A percentile compares a stretch with the other conserved stretches of the same genome.
phyloP scores from a whole-genome alignment of 768 basidiomycete genomes.

The Amanita exitialis region DNA sequence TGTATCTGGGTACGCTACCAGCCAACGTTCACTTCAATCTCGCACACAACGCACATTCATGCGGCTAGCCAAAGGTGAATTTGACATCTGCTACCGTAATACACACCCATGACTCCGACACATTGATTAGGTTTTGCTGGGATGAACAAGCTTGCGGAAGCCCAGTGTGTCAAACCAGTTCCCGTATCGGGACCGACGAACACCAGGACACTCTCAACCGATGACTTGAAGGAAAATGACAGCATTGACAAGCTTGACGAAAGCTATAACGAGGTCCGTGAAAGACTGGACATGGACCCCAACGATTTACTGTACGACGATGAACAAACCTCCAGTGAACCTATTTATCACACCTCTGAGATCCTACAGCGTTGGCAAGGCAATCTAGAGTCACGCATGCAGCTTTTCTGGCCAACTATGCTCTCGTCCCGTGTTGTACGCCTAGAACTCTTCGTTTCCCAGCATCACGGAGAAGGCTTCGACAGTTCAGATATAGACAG shows the following conservation, averaged over 20 bases:
- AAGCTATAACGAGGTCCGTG: slow-evolving; percentile 29
- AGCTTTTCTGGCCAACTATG: slow-evolving; percentile 73
- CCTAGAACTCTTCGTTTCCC: slow-evolving; percentile 47
- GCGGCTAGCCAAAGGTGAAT: slow-evolving; percentile 62
- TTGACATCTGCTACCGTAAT: not conserved
- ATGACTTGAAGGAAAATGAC: slow-evolving; percentile 38
- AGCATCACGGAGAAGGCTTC: slow-evolving; percentile 15
- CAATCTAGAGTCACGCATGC: slow-evolving; percentile 70
- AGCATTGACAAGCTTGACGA: slow-evolving; percentile 48
- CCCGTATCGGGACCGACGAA: not conserved
- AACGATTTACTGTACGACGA: slow-evolving; percentile 5
- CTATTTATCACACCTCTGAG: slow-evolving; percentile 14
- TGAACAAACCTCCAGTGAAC: slow-evolving; percentile 3
- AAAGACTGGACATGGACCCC: slow-evolving; percentile 13
- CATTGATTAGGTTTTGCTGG: slow-evolving; percentile 55
- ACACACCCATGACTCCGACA: not conserved
- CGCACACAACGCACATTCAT: slow-evolving; percentile 74
- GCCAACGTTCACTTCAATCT: slow-evolving; percentile 43
- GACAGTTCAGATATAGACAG: slow-evolving; percentile 9
- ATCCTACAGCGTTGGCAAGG: slow-evolving; percentile 47
- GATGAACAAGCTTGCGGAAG: slow-evolving; percentile 48
- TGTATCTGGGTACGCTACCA: slow-evolving; percentile 69
- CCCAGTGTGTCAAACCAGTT: slow-evolving; percentile 4
- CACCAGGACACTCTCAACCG: slow-evolving; percentile 29
- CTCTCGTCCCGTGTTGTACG: slow-evolving; percentile 54